Conservation (phyloP, 208 protist genomes). For the Balamuthia mandrillaris region DNA sequence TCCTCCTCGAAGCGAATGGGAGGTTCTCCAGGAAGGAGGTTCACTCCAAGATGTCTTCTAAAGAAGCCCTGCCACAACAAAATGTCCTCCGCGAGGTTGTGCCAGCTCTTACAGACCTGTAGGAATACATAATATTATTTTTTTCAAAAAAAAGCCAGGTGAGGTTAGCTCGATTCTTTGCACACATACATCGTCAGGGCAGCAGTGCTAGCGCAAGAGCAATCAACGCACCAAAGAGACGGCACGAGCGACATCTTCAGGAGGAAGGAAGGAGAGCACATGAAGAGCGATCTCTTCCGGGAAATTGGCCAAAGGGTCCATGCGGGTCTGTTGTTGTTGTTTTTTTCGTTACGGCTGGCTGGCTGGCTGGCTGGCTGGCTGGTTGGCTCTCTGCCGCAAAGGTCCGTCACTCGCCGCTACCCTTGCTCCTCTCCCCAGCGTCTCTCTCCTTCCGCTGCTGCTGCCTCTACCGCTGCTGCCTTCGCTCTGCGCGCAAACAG, state of each 20-base stretch:
- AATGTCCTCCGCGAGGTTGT: neutral
- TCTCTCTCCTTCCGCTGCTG: too few relatives aligned
- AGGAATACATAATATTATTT: neutral
- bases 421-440: too few relatives aligned
- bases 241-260: neutral
- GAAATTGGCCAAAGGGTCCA: neutral
- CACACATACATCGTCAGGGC: neutral
- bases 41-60: too few relatives aligned
- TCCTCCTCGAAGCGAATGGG: too few relatives aligned
- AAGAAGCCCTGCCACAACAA: neutral
- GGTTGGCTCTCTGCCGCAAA: too few relatives aligned
- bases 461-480: too few relatives aligned
- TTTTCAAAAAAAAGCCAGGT: neutral
- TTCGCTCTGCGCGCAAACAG: too few relatives aligned
- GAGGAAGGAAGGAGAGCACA: constrained; percentile 9
- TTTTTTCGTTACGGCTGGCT: too few relatives aligned
- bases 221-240: neutral
- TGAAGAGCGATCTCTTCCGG: neutral
- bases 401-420: too few relatives aligned
- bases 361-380: too few relatives aligned
- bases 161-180: neutral
- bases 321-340: too few relatives aligned
- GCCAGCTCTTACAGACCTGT: neutral
- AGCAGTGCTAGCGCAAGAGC: neutral
- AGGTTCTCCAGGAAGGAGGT: too few relatives aligned